Conservation (phyloP, 2,329 filamentous ascomycete genomes). For the Trichoderma endophyticum region DNA sequence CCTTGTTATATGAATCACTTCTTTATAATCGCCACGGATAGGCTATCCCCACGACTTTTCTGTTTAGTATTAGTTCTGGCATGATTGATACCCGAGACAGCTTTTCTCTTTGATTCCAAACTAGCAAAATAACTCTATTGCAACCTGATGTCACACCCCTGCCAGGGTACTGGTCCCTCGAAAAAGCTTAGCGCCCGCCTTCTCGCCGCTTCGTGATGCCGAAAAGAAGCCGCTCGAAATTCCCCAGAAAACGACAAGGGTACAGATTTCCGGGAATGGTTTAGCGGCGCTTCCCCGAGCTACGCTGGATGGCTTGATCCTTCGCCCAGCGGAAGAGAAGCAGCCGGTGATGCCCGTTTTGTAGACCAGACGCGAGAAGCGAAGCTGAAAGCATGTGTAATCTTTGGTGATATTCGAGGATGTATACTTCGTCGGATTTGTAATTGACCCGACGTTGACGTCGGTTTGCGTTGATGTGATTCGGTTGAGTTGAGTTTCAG, state of each 20-base stretch:
- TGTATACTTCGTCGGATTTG: background rate
- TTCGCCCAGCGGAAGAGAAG: background rate
- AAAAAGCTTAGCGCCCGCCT: background rate
- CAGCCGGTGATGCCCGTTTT: background rate
- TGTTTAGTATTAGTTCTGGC: background rate
- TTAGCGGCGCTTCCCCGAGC: background rate
- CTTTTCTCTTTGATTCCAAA: background rate
- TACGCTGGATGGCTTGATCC: background rate
- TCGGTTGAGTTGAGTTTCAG: background rate
- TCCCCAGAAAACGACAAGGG: background rate
- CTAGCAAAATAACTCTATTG: background rate
- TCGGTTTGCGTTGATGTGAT: background rate
- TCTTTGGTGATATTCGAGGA: background rate
- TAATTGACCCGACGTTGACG: background rate
- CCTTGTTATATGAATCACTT: background rate
- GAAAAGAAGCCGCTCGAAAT: background rate
- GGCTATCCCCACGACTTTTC: constrained; percentile 6
- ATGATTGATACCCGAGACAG: background rate
- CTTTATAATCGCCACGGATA: background rate
- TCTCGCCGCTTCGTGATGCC: background rate
- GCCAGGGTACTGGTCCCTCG: constrained; percentile 8
- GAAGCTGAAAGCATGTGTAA: background rate
- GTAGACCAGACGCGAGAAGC: background rate
- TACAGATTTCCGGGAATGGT: background rate
- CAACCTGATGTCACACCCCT: background rate